phyloP scores from a whole-genome alignment of 1,284 basidiomycete species.

The Grifola frondosa region DNA sequence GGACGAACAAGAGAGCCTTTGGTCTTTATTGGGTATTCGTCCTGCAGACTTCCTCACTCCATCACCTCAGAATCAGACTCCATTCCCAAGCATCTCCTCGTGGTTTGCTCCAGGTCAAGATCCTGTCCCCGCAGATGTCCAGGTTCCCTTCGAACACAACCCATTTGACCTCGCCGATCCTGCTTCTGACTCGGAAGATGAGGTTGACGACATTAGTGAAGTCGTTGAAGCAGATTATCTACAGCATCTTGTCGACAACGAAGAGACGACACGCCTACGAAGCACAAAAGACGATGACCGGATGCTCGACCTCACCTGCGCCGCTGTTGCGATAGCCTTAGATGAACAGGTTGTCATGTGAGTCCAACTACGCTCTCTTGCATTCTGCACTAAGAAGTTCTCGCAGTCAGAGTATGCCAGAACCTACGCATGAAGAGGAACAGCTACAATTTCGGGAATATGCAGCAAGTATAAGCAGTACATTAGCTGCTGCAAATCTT shows the following conservation, averaged over 20 bases:
- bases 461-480: background rate
- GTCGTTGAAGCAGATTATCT: background rate
- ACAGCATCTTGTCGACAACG: background rate
- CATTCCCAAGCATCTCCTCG: constrained; percentile 1
- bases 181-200: background rate
- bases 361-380: background rate
- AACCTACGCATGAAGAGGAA: background rate
- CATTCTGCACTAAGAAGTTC: too few relatives aligned
- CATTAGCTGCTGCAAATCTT: background rate
- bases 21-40: constrained; percentile 7
- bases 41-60: constrained; percentile 5
- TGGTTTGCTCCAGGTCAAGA: constrained; percentile 2
- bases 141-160: too few relatives aligned
- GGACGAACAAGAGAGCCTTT: constrained; percentile 13
- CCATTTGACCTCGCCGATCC: background rate
- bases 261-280: background rate
- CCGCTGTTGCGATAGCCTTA: constrained; percentile 4
- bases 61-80: background rate
- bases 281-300: background rate
- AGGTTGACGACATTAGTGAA: background rate
- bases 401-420: too few relatives aligned
- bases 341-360: constrained; percentile 2
- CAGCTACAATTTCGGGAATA: background rate
- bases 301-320: constrained; percentile 6
- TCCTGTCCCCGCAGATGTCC: too few relatives aligned